Conservation (phyloP, 352 stramenopile species). For the Pythium monospermum region DNA sequence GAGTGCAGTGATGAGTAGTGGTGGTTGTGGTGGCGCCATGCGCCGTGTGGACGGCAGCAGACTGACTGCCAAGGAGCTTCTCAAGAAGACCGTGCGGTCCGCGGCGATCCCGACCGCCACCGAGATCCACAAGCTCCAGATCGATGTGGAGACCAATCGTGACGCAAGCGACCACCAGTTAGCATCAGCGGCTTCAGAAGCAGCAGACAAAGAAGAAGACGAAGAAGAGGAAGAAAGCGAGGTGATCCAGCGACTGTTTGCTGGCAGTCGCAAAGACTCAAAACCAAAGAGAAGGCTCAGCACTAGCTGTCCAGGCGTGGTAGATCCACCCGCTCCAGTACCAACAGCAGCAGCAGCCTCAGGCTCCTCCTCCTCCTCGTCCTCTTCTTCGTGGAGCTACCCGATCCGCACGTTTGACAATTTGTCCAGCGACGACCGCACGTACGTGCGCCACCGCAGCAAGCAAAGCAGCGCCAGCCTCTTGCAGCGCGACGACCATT, state of each 20-base stretch:
- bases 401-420: slow-evolving; percentile 59
- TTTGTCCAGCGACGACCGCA: slow-evolving; percentile 51
- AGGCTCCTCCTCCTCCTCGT: background rate
- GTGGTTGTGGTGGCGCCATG: background rate
- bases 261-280: background rate
- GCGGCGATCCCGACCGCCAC: slow-evolving; percentile 34
- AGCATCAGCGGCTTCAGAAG: too few species aligned
- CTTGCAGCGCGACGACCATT: slow-evolving; percentile 57
- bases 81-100: slow-evolving; percentile 35
- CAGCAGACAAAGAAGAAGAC: background rate
- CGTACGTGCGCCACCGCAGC: slow-evolving; percentile 59
- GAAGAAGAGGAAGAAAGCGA: slow-evolving; percentile 7
- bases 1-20: background rate
- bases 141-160: slow-evolving; percentile 40
- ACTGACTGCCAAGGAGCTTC: slow-evolving; percentile 61
- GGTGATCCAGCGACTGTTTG: slow-evolving; percentile 27
- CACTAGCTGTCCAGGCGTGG: too few species aligned
- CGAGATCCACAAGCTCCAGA: slow-evolving; percentile 42
- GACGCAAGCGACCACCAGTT: background rate
- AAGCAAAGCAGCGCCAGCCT: slow-evolving; percentile 41
- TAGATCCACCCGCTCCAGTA: background rate
- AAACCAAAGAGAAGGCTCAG: background rate
- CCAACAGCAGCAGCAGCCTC: too few species aligned
- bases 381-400: slow-evolving; percentile 43
- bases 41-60: slow-evolving; percentile 52